Conservation (phyloP, 208 protist species). For the Crithidia brevicula region DNA sequence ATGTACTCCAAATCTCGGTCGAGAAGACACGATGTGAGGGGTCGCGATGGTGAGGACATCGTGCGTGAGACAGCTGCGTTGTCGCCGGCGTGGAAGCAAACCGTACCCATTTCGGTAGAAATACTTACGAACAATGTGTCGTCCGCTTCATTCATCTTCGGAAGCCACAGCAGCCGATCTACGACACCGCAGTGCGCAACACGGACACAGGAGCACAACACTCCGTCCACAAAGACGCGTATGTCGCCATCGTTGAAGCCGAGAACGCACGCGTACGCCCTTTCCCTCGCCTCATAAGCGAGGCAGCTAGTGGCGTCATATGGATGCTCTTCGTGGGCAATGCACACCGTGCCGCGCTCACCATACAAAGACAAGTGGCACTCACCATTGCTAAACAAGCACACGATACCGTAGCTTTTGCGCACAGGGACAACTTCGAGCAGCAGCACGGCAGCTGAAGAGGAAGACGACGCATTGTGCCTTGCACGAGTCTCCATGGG, state of each 20-base stretch:
- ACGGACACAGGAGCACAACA: constrained; percentile 22
- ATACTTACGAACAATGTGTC: constrained; percentile 67
- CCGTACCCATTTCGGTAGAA: constrained; percentile 58
- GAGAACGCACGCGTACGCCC: constrained; percentile 32
- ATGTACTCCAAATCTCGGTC: constrained; percentile 61
- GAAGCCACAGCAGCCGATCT: constrained; percentile 32
- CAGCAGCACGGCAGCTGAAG: constrained; percentile 18
- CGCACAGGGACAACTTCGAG: constrained; percentile 33
- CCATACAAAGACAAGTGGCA: constrained; percentile 34
- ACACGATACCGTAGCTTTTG: constrained; percentile 33
- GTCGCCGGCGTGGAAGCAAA: constrained; percentile 61
- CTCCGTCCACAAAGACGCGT: constrained; percentile 39
- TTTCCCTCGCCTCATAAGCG: constrained; percentile 26
- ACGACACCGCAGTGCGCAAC: constrained; percentile 49
- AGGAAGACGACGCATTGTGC: not conserved
- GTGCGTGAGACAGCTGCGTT: constrained; percentile 54
- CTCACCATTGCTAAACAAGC: constrained; percentile 37
- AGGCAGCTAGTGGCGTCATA: constrained; percentile 44
- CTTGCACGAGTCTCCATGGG: constrained; percentile 3
- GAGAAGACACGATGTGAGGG: constrained; percentile 64
- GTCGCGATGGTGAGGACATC: constrained; percentile 60
- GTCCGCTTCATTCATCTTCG: constrained; percentile 35
- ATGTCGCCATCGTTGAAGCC: constrained; percentile 54
- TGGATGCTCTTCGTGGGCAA: constrained; percentile 41
- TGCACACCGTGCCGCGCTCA: constrained; percentile 15